Evolutionary conservation across 75 land plant species (phyloP), one percentile per base, ranked within the genome.

Genomic region (Pinus taeda): DNA sequence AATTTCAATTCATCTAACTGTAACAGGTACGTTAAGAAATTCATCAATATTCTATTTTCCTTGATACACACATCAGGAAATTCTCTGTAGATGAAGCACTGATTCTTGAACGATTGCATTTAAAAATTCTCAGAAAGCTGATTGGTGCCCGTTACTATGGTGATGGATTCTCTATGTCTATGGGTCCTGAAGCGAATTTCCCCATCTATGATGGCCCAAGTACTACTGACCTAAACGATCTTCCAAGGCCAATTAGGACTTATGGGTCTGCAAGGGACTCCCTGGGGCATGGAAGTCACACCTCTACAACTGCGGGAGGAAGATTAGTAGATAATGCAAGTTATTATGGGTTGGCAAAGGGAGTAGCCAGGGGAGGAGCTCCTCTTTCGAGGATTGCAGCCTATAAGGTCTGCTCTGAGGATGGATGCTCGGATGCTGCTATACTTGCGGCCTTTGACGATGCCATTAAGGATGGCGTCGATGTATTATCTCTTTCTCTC

Each of bases 361-460:
- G 89, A 33, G 75, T 29, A 29, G 88, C 88, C 24, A 77, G 58
- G 58, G 89, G 89, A 63, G 82, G 88, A 55, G 87, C 84, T n/a
- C 88, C 87, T 4, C 67, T 60, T 57, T 76, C 88, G 24, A 76
- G 88, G 57, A 26, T 85, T 18, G 89, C 84, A 15, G 17, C 79
- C 20, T 87, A 87, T 65, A 86, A 82, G 53, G 90, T 80, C 12
- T 88, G 89, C 79, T 55, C 69, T 5, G 66, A 57, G 3, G 67
- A 3, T 2, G 81, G 65, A 56, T 81, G 83, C 67, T 24, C 22
- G 42, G 65, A 59, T 36, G 26, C 75, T 15, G 75, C 59, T 26
- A 71, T 81, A 26, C 39, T 81, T 15, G 66, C 74, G 4, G 83
- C 64, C 29, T 33, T 77, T 42, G 83, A 81, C 17, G 75, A 59